phyloP scores from a whole-genome alignment of 495 filamentous ascomycete genomes.

The Neurospora sublineolata region DNA sequence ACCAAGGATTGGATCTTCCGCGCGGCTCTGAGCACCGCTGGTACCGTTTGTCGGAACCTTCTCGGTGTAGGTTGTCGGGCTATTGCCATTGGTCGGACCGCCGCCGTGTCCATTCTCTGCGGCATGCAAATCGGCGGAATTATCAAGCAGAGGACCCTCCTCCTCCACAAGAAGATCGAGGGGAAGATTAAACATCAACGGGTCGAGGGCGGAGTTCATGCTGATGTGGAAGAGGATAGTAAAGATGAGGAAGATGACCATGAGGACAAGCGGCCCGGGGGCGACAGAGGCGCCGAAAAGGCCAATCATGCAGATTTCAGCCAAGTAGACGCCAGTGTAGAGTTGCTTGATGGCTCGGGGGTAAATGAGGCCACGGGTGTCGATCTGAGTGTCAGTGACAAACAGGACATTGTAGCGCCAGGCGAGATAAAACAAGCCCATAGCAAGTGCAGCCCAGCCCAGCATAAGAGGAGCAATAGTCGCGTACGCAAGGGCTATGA shows the following conservation, averaged over 20 bases:
- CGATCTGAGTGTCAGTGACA: conserved; percentile 71
- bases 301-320: conserved; percentile 78
- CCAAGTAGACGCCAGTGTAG: conserved; percentile 77
- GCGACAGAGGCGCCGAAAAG: conserved; percentile 67
- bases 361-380: conserved; percentile 86
- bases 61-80: conserved; percentile 17
- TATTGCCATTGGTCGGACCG: background rate
- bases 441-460: conserved; percentile 72
- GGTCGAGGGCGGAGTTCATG: conserved; percentile 66
- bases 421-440: conserved; percentile 82
- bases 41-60: conserved; percentile 20
- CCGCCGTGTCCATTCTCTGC: background rate
- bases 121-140: conserved; percentile 13
- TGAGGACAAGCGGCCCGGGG: conserved; percentile 68
- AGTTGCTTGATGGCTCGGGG: conserved; percentile 85
- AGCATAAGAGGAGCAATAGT: conserved; percentile 85
- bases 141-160: conserved; percentile 36
- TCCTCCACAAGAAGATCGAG: conserved; percentile 49
- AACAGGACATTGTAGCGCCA: conserved; percentile 94
- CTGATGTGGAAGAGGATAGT: conserved; percentile 72
- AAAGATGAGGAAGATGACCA: conserved; percentile 72
- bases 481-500: conserved; percentile 67
- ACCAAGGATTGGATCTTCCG: conserved; percentile 14
- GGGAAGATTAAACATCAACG: conserved; percentile 73
- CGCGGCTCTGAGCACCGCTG: conserved; percentile 15